Evolutionary conservation across 2,329 filamentous ascomycete genomes (phyloP), one percentile per base, ranked within the genome.

Genomic region (Rosellinia necatrix): DNA sequence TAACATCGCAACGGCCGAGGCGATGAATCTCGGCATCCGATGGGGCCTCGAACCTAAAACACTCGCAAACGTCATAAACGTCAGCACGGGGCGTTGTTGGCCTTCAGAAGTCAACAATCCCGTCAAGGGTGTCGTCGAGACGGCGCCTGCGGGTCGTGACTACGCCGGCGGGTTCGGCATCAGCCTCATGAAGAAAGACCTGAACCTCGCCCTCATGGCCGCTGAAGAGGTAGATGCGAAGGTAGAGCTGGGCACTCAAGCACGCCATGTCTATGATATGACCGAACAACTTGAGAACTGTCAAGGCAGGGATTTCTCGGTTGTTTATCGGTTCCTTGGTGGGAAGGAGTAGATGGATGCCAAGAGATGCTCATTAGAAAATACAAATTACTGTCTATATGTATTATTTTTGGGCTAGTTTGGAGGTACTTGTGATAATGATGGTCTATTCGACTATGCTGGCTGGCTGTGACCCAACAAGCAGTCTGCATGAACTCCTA

Each of bases 21-120:
- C 84, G 17, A 86, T 87, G 83, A 84, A 86, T 65, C 72, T 87
- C 19, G 84, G 84, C n/a, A 78, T 86, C 46, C 76, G 74, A 56
- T 83, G 80, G 75, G 85, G 85, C 0, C 73, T 87, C 6, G 83
- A 86, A 57, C 77, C 83, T 2, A 76, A 78, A 66, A 86, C 85
- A 6, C 81, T 99, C 2, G 89, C 91, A 0, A 86, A 87, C 48
- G 86, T 99, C 73, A 91, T 99, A 77, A 97, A 97, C 71, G 89
- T 89, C 3, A 94, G 91, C 65, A 97, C 93, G 0, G 94, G 94
- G n/a, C 85, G 82, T 63, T 97, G 92, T 80, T 99, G 94, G 94
- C 92, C 93, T 1, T 94, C 88, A 67, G 92, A 97, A 75, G 79
- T 96, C 60, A 99, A 99, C 75, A 97, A 97, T 70, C 94, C 94